Evolutionary conservation across 371 early-diverging fungal genomes (phyloP).

Genomic region (Catenaria anguillulae): DNA sequence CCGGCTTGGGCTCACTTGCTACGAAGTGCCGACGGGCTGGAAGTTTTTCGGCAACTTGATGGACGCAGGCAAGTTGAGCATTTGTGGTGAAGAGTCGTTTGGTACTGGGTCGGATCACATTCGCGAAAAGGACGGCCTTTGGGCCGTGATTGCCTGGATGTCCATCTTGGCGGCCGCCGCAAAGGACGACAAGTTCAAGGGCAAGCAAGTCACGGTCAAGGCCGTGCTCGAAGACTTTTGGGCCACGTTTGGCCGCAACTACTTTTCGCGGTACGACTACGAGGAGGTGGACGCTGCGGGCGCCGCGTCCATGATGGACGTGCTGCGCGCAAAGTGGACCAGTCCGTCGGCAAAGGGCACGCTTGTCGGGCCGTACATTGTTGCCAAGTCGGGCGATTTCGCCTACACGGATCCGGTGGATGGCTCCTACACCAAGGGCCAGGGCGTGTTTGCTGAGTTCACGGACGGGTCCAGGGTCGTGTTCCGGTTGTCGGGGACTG

Average conservation of each 20-base stretch:
- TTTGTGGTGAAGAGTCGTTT: conserved; percentile 96
- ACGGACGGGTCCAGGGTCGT: conserved; percentile 78
- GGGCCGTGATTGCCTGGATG: conserved; percentile 91
- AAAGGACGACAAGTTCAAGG: conserved; percentile 32
- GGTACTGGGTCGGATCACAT: conserved; percentile 96
- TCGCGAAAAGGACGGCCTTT: conserved; percentile 95
- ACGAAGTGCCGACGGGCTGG: conserved; percentile 88
- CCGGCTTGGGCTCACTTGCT: conserved; percentile 54
- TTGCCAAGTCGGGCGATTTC: conserved; percentile 65
- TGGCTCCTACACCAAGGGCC: conserved; percentile 11
- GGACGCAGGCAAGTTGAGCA: conserved; percentile 87
- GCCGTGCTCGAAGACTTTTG: conserved; percentile 70
- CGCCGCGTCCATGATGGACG: conserved; percentile 35
- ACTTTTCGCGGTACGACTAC: conserved; percentile 92
- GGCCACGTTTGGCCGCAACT: conserved; percentile 81
- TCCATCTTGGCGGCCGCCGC: conserved; percentile 65
- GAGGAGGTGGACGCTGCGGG: conserved; percentile 79
- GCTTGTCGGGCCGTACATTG: neutral
- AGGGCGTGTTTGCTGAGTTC: conserved; percentile 81
- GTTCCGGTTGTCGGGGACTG: conserved; percentile 86
- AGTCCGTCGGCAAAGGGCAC: neutral
- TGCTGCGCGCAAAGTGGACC: conserved; percentile 3
- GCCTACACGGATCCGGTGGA: conserved; percentile 89
- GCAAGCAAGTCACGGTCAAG: conserved; percentile 34
- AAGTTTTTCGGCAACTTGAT: conserved; percentile 97